Evolutionary conservation across 2,329 filamentous ascomycete genomes (phyloP).

Genomic region (Cladosporium sp.): DNA sequence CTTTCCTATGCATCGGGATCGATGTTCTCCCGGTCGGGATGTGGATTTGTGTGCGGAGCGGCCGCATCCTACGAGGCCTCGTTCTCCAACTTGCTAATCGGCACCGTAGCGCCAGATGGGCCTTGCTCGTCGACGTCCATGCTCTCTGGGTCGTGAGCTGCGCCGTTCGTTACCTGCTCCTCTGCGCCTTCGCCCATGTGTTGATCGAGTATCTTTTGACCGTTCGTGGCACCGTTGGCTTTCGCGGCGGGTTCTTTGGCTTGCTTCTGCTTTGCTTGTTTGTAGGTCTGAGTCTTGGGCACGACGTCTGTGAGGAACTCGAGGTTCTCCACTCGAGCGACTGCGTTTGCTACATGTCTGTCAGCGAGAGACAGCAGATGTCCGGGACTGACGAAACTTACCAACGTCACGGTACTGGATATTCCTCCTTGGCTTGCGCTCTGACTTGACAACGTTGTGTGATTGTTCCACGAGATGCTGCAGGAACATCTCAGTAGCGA

Average conservation of each 20-base stretch:
- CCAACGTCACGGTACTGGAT: slow-evolving; percentile 94
- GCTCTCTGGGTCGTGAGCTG: slow-evolving; percentile 12
- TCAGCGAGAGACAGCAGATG: not conserved
- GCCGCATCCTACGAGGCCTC: not conserved
- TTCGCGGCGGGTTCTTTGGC: slow-evolving; percentile 19
- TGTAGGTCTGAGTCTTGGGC: slow-evolving; percentile 76
- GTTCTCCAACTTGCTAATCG: not conserved
- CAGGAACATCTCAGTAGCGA: slow-evolving; percentile 94
- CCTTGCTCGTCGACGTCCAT: slow-evolving; percentile 21
- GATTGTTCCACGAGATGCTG: slow-evolving; percentile 82
- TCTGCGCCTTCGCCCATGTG: slow-evolving; percentile 14
- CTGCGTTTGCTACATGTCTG: slow-evolving; percentile 61
- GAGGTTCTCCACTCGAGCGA: slow-evolving; percentile 83
- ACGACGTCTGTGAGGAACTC: slow-evolving; percentile 91
- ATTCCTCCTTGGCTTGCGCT: slow-evolving; percentile 85
- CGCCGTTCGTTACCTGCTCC: slow-evolving; percentile 20
- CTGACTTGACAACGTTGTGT: slow-evolving; percentile 81
- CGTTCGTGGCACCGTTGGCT: slow-evolving; percentile 8
- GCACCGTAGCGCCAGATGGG: not conserved
- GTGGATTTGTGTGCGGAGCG: not conserved
- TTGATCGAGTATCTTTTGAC: slow-evolving; percentile 16
- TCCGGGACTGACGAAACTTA: slow-evolving; percentile 34
- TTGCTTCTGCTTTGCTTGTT: slow-evolving; percentile 62
- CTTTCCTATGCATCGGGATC: slow-evolving; percentile 2
- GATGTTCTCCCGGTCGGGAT: not conserved